A percentile compares a stretch with the other conserved stretches of the same genome.
phyloP scores from a whole-genome alignment of 2,329 filamentous ascomycete species.

The Fusarium phyllophilum region DNA sequence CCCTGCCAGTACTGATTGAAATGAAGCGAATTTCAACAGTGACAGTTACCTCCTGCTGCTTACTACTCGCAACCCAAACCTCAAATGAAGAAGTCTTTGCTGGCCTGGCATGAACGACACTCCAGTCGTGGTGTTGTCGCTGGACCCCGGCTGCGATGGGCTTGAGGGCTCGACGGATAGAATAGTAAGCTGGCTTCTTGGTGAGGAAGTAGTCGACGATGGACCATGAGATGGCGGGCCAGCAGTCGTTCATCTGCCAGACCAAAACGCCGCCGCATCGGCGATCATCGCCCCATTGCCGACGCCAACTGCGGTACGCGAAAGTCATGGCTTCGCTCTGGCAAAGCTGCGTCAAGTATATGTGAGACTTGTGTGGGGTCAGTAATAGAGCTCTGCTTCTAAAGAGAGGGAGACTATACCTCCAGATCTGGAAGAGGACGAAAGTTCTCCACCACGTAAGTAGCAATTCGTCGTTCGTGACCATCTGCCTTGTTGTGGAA shows the following conservation, averaged over 20 bases:
- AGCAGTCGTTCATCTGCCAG: constrained; percentile 11
- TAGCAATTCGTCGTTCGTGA: background rate
- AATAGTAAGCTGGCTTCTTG: background rate
- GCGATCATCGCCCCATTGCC: background rate
- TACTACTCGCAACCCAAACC: background rate
- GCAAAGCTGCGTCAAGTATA: background rate
- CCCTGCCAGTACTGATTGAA: background rate
- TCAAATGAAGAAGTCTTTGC: background rate
- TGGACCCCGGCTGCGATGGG: background rate
- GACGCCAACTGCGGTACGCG: constrained; percentile 1
- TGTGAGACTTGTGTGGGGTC: background rate
- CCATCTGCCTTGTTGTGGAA: constrained; percentile 4
- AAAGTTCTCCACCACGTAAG: background rate
- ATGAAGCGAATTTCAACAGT: background rate
- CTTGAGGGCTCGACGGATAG: background rate
- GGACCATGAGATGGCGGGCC: background rate
- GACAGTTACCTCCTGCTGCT: background rate
- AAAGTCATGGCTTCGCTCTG: constrained; percentile 3
- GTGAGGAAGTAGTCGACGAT: constrained; percentile 1
- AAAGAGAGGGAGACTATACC: background rate
- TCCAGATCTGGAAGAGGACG: background rate
- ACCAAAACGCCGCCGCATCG: background rate
- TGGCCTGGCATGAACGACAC: constrained; percentile 3
- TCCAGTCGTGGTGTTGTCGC: constrained; percentile 2
- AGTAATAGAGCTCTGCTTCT: background rate